phyloP scores from a whole-genome alignment of 768 basidiomycete species.

The Tricholoma sp. region DNA sequence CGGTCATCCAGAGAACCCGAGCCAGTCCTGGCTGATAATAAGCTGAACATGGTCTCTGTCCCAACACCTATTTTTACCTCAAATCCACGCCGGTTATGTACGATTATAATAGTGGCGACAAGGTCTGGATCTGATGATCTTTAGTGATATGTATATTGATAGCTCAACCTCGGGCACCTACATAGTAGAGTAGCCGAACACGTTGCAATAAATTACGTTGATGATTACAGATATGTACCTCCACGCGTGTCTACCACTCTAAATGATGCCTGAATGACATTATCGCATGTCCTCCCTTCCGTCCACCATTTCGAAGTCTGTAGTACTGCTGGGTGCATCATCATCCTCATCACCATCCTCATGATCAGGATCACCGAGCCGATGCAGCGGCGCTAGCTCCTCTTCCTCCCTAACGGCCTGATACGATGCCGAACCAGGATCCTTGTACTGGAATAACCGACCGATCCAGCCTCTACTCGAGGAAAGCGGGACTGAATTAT shows the following conservation, averaged over 20 bases:
- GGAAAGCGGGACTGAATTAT: not conserved
- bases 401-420: conserved; percentile 9
- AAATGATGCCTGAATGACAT: not conserved
- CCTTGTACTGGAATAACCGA: conserved; percentile 6
- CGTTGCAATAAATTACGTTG: not conserved
- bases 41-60: too few relatives aligned
- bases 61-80: too few relatives aligned
- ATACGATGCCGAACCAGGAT: conserved; percentile 3
- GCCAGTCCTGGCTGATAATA: too few relatives aligned
- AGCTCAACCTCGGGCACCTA: too few relatives aligned
- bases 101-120: too few relatives aligned
- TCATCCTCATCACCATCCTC: conserved; percentile 4
- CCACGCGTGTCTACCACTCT: too few relatives aligned
- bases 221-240: not conserved
- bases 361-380: not conserved
- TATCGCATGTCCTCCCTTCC: not conserved
- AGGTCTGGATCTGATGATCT: too few relatives aligned
- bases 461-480: conserved; percentile 7
- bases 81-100: too few relatives aligned
- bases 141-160: too few relatives aligned
- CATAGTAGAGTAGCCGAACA: not conserved
- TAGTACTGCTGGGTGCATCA: not conserved
- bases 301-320: not conserved
- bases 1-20: too few relatives aligned
- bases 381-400: conserved; percentile 11